Evolutionary conservation across 306 rosid genomes (phyloP), one percentile per base, ranked within the genome.

Genomic region (Dicorynia guianensis): DNA sequence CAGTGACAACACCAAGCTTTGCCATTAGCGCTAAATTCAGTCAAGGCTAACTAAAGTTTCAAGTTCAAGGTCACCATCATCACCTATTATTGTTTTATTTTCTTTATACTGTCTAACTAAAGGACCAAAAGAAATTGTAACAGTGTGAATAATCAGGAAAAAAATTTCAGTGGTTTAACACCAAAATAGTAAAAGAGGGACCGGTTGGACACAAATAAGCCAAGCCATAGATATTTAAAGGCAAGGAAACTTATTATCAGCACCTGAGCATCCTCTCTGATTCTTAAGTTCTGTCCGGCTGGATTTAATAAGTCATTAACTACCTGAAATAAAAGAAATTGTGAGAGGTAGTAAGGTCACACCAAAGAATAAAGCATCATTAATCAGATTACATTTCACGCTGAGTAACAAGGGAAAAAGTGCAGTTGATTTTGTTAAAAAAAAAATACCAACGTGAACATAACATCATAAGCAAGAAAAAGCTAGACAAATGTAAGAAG

Each of bases 261-360:
- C 80, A 96, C 99, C 99, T 96, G 99, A 43, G 97, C 86, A 69
- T 96, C 99, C 87, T 96, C 99, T 88, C 99, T 87, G 87, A 96
- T 83, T 89, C 93, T 88, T 82, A 96, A 78, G 89, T 96, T 96
- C 79, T 96, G 99, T 74, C 99, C 99, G 46, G 98, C 93, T 77
- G 98, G 99, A 82, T 96, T 90, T 82, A 96, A 78, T 63, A 96
- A 87, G 88, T 96, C 99, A 78, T 96, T 96, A 71, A 96, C 96
- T 68, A 96, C 99, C 99, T 96, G 87, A 67, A 87, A 81, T 55
- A 58, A 84, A 85, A 66, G 19, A 43, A 62, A 72, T 14, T 33
- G 66, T 71, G 53, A 57, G 65, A 67, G 50, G 64, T 58, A 52
- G 64, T 48, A 46, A 46, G 50, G 53, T 10, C 11, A 58, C 33